Evolutionary conservation across 2,329 filamentous ascomycete genomes (phyloP), one percentile per base, ranked within the genome.

Genomic region (Cladosporium colombiae): DNA sequence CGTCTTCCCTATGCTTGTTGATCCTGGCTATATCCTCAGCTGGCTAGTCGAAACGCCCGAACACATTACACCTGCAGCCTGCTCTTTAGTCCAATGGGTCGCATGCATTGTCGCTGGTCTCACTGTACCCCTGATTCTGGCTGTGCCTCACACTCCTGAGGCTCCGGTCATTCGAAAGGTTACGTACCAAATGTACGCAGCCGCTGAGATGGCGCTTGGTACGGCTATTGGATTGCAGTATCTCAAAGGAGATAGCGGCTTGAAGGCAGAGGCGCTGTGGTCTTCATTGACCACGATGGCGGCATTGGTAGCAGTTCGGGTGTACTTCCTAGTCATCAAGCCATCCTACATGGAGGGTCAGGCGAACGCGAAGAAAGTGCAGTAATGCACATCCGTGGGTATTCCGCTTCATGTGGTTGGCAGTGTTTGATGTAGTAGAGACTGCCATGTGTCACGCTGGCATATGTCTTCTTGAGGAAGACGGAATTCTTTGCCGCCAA

Each of bases 121-220:
- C 18, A 72, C 71, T 3, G 62, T 72, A 18, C 74, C 73, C 1
- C 56, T 76, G 11, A 59, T 74, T 11, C 67, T 75, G 49, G 68
- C 67, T n/a, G 67, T 73, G 18, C 74, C 71, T 14, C 70, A 75
- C 56, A 70, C 68, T 3, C 65, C 67, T 18, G 62, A 58, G 5
- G 60, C 59, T 10, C 50, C 59, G 10, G 29, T 44, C 16, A 23
- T 44, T 18, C 37, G 65, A 27, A 62, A 59, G 21, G 62, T 67
- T 10, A 68, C 69, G 18, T 76, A 76, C 67, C 66, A 66, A 40
- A 68, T 62, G 14, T 66, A 75, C 29, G 72, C 66, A 14, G 53
- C 58, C 6, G 69, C 68, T 23, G 74, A 77, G 61, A 64, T 67
- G 11, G 65, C 58, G 18, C 61, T 77, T 6, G 71, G 71, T 4